Evolutionary conservation across 352 stramenopile species (phyloP), one percentile per base, ranked within the genome.

Genomic region (Pythium diclinum): DNA sequence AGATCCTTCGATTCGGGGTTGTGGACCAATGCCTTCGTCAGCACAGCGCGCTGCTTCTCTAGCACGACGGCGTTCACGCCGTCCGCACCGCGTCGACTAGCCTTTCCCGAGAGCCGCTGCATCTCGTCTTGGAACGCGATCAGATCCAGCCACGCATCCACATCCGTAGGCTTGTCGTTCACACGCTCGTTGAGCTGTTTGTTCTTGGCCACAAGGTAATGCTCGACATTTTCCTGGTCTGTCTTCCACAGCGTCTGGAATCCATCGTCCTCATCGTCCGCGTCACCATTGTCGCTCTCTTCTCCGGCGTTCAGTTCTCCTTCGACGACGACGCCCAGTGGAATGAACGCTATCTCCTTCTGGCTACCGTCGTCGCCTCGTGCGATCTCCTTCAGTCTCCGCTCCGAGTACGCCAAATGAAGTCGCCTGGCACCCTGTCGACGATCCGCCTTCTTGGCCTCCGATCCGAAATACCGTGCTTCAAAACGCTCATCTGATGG

Each of bases 61-160:
- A 75, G 7, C 2, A 91, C 65, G 48, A 52, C 59, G 65, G 69
- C 28, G 72, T 71, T 10, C 47, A 67, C 49, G 54, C 56, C n/a
- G 66, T 56, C 5, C 75, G 57, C n/a, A 46, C 25, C 21, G 51
- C 19, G 28, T 30, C 33, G 28, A 25, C 14, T 46, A 1, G 52
- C n/a, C 30, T 38, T 58, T 23, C 28, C 28, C 21, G 47, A 19
- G n/a, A 92, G 63, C 3, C 75, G 69, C 11, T 76, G 66, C 25
- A 73, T 78, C 23, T 92, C 61, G n/a, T 86, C 77, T 66, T 95
- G 86, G 46, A 92, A 91, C 1, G 71, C 78, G n/a, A 91, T 78
- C 30, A 91, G 76, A 51, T 92, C 74, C 1, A 95, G 71, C 86
- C 86, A 95, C 16, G 47, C 62, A 0, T 75, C 63, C 16, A 88